phyloP scores from a whole-genome alignment of 768 basidiomycete species.

The Boletus vermiculosoides region DNA sequence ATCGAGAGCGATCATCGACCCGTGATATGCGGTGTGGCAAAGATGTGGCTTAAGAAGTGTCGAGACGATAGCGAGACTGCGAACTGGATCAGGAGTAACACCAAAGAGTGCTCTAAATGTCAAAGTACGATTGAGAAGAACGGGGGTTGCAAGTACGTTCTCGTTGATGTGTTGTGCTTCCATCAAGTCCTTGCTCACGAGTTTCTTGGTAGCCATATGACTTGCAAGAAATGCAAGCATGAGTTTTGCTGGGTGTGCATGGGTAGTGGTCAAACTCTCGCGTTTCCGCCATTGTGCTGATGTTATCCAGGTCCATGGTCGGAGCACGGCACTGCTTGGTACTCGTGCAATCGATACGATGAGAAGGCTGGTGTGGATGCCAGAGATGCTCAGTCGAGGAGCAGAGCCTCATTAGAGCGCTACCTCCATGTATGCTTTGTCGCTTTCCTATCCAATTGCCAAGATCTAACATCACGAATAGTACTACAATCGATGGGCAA shows the following conservation, averaged over 20 bases:
- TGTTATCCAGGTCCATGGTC: conserved; percentile 81
- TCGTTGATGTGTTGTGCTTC: conserved; percentile 72
- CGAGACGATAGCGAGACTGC: conserved; percentile 97
- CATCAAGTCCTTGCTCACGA: conserved; percentile 10
- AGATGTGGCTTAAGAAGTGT: conserved; percentile 96
- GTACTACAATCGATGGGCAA: conserved; percentile 99
- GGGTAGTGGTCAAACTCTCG: conserved; percentile 50
- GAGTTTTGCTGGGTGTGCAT: conserved; percentile 99
- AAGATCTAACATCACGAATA: conserved; percentile 31
- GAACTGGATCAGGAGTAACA: conserved; percentile 99
- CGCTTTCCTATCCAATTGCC: background rate
- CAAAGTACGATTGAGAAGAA: conserved; percentile 99
- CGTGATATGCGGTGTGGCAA: conserved; percentile 83
- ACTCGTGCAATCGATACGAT: conserved; percentile 96
- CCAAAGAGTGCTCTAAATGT: conserved; percentile 96
- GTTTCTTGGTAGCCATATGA: conserved; percentile 80
- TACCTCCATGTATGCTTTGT: conserved; percentile 82
- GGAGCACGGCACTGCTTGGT: conserved; percentile 97
- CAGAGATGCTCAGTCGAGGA: conserved; percentile 87
- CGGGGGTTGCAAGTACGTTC: conserved; percentile 96
- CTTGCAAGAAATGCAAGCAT: conserved; percentile 98
- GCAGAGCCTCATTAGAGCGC: conserved; percentile 87
- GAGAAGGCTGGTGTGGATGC: conserved; percentile 87
- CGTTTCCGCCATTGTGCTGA: conserved; percentile 1
- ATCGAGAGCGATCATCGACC: conserved; percentile 90